Evolutionary conservation across 495 filamentous ascomycete species (phyloP), one percentile per base, ranked within the genome.

Genomic region (Podospora bellae-mahoneyi): DNA sequence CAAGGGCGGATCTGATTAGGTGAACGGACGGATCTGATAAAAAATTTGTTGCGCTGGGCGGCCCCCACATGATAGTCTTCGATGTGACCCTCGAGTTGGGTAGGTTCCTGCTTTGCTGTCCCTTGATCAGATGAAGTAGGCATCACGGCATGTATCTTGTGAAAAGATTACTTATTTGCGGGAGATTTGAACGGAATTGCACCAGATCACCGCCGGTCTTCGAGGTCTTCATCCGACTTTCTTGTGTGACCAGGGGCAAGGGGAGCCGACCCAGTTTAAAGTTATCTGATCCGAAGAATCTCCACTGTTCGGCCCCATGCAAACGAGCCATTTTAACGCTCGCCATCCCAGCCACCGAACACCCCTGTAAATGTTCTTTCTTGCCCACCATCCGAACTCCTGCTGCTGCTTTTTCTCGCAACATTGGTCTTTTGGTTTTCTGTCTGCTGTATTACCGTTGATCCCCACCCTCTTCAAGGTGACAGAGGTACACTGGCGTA

Each of bases 1-100:
- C 70, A 10, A 20, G 5, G 23, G 64, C 70, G 70, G 70, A 72
- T 72, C 70, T 72, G 70, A 72, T 72, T 70, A 72, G 61, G 62
- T 59, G 56, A 65, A 58, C 26, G 32, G 64, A 30, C 70, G 70
- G 70, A 72, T 72, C 70, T 64, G 70, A 72, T 72, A 69, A 72
- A 66, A 18, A 64, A 20, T 61, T 69, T 61, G 59, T 20, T 26
- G 55, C 55, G 3, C 55, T 19, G 9, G 55, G 9, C 27, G 55
- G 55, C 23, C 55, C 55, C 23, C 55, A 58, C 55, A 7, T 3
- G 23, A 1, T 48, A 0, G 15, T 58, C 55, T 58, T 9, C 28
- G 9, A 61, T 34, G 20, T 32, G 9, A 61, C 59, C 28, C 27
- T 61, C 27, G 23, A 19, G 39, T 48, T 48, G 39, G n/a, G n/a